These are phyloP conservation scores for Uronychia setigera DNA, from an alignment of 73 alveolate species.

Conservation along the genomic window DNA sequence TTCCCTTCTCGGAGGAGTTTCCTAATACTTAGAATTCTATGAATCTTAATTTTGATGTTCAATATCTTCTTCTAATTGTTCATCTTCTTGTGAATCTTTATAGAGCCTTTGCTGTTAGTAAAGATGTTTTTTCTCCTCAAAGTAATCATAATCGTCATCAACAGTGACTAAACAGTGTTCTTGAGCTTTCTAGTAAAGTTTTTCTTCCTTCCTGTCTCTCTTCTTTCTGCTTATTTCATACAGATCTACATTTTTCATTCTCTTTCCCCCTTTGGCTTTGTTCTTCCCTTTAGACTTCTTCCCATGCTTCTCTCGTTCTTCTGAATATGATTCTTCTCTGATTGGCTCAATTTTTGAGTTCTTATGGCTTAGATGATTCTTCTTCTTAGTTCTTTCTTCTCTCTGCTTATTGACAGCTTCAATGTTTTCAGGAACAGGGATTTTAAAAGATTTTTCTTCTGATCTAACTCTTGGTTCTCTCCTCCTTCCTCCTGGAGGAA, in stretches of 20 bases:
- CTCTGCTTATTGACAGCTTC: neutral
- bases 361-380: neutral
- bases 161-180: neutral
- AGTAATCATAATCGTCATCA: neutral
- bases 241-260: neutral
- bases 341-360: conserved; percentile 1
- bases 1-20: too few species aligned
- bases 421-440: neutral
- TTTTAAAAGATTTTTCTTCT: neutral
- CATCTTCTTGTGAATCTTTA: too few species aligned
- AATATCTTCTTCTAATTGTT: too few species aligned
- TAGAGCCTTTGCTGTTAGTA: too few species aligned
- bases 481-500: neutral
- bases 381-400: neutral
- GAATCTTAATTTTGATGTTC: too few species aligned
- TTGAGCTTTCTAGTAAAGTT: neutral
- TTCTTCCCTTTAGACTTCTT: conserved; percentile 15
- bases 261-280: conserved; percentile 20
- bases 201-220: neutral
- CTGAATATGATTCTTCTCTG: conserved; percentile 10
- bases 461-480: neutral
- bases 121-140: neutral
- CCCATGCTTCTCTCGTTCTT: conserved; percentile 23
- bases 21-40: too few species aligned
- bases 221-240: neutral